phyloP scores from a whole-genome alignment of 306 rosid species.

The Medicago lupulina region DNA sequence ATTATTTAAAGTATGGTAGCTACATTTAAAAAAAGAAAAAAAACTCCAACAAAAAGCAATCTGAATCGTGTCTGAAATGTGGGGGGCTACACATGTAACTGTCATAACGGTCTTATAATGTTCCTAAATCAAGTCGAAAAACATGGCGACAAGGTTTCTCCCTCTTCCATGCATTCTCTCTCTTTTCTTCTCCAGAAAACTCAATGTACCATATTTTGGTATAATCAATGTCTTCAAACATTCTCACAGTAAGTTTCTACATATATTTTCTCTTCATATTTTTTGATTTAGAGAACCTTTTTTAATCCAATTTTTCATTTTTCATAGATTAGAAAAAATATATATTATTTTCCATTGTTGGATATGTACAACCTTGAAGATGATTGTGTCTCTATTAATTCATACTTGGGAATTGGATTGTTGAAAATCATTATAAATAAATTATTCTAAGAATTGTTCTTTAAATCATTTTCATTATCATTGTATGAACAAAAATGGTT shows the following conservation, averaged over 20 bases:
- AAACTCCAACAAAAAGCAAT: background rate
- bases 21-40: background rate
- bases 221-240: slow-evolving; percentile 8
- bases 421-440: background rate
- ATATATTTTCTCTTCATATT: background rate
- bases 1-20: no score
- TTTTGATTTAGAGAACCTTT: background rate
- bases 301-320: background rate
- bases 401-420: background rate
- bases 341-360: background rate
- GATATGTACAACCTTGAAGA: background rate
- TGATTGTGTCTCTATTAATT: background rate
- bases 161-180: slow-evolving; percentile 24
- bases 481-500: background rate
- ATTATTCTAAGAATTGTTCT: slow-evolving; percentile 10
- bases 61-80: background rate
- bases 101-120: slow-evolving; percentile 38
- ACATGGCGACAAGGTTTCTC: slow-evolving; percentile 3
- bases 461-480: slow-evolving; percentile 20
- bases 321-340: background rate
- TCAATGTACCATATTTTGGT: slow-evolving; percentile 18
- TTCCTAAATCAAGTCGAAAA: slow-evolving; percentile 37
- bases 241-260: slow-evolving; percentile 33
- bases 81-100: slow-evolving; percentile 52
- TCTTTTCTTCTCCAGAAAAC: slow-evolving; percentile 12